These are phyloP conservation scores for Biscogniauxia marginata DNA, from an alignment of 2,329 filamentous ascomycete genomes.

Conservation along the genomic window DNA sequence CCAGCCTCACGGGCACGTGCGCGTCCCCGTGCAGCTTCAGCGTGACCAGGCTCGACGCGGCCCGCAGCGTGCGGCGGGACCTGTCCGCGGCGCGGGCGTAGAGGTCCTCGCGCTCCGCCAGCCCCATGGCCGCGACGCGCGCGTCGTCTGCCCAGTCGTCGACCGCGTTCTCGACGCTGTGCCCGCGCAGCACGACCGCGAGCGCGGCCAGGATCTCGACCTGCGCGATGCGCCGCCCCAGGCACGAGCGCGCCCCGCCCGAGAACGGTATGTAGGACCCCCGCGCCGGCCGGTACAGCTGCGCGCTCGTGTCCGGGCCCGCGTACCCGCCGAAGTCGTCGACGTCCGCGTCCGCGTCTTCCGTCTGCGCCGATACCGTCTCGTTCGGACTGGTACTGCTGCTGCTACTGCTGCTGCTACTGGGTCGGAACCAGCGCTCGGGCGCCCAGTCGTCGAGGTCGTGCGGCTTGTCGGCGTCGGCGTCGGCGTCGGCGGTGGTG, in stretches of 20 bases:
- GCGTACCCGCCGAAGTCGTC: constrained; percentile 58
- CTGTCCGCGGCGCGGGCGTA: constrained; percentile 60
- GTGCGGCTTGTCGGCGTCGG: constrained; percentile 2
- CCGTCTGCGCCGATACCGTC: too few relatives aligned
- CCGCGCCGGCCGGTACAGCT: constrained; percentile 58
- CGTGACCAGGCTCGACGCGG: constrained; percentile 63
- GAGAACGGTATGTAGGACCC: constrained; percentile 59
- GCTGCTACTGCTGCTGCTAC: constrained; percentile 14
- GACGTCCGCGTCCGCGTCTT: constrained; percentile 36
- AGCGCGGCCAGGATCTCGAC: constrained; percentile 56
- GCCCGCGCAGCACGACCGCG: constrained; percentile 55
- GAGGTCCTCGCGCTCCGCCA: constrained; percentile 43
- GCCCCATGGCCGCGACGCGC: constrained; percentile 50
- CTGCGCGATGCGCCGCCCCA: constrained; percentile 57
- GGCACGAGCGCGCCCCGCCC: constrained; percentile 54
- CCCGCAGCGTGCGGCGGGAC: constrained; percentile 50
- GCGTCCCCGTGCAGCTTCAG: constrained; percentile 62
- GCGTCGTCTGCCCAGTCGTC: constrained; percentile 54
- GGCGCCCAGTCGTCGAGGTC: constrained; percentile 59
- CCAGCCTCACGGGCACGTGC: constrained; percentile 64
- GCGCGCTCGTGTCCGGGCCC: constrained; percentile 57
- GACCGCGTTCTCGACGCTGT: constrained; percentile 69
- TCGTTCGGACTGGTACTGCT: too few relatives aligned
- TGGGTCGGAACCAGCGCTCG: constrained; percentile 54
- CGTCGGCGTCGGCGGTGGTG: too few relatives aligned